These are phyloP conservation scores for Exophiala sp. DNA, from an alignment of 2,329 filamentous ascomycete species.

Conservation along the genomic window DNA sequence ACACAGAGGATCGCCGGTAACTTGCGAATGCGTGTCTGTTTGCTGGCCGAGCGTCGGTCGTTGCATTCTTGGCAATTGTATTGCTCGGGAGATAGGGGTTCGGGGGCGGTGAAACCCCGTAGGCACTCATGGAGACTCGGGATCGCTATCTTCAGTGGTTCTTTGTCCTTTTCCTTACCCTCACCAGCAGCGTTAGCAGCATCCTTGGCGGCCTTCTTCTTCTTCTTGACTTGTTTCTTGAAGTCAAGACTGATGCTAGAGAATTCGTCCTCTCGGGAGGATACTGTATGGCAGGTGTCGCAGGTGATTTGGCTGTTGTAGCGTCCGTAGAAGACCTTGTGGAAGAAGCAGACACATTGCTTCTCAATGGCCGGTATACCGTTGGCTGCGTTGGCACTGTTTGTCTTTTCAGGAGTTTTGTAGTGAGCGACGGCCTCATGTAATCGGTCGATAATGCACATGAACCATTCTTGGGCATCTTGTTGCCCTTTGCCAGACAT, in stretches of 20 bases:
- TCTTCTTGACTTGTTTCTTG: slow-evolving; percentile 63
- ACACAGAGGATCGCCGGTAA: slow-evolving; percentile 87
- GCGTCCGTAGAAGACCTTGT: slow-evolving; percentile 91
- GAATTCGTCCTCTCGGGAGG: slow-evolving; percentile 80
- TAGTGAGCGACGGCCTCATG: slow-evolving; percentile 66
- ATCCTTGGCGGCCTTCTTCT: slow-evolving; percentile 24
- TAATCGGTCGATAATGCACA: slow-evolving; percentile 88
- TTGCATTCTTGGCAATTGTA: slow-evolving; percentile 83
- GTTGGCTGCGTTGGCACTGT: slow-evolving; percentile 36
- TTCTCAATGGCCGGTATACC: slow-evolving; percentile 14
- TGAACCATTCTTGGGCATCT: slow-evolving; percentile 95
- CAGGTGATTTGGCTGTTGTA: slow-evolving; percentile 88
- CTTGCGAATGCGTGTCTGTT: slow-evolving; percentile 78
- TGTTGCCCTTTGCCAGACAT: slow-evolving; percentile 91
- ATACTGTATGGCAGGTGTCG: slow-evolving; percentile 78
- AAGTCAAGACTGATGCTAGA: slow-evolving; percentile 86
- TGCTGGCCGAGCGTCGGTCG: slow-evolving; percentile 67
- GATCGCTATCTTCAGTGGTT: slow-evolving; percentile 38
- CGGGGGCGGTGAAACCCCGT: slow-evolving; percentile 80
- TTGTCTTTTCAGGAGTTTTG: slow-evolving; percentile 37
- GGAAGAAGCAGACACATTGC: slow-evolving; percentile 81
- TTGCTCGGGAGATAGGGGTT: slow-evolving; percentile 64
- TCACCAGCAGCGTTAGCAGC: slow-evolving; percentile 9
- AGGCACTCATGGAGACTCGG: slow-evolving; percentile 70
- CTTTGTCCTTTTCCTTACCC: slow-evolving; percentile 3